phyloP scores from a whole-genome alignment of 1,284 basidiomycete species.

The Trichosporon sp. region DNA sequence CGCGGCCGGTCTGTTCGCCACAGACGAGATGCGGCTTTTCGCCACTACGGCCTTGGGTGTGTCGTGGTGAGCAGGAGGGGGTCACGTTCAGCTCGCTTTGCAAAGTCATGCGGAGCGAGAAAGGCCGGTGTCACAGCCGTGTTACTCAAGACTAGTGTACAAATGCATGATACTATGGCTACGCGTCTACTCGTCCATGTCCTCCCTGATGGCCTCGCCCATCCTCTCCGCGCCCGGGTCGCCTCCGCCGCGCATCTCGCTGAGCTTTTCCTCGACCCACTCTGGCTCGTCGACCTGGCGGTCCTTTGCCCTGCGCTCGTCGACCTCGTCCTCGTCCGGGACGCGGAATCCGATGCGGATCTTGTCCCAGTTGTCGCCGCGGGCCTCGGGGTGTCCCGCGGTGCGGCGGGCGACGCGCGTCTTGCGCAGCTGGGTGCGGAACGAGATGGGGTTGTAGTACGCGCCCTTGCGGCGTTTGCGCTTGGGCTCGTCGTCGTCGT shows the following conservation, averaged over 20 bases:
- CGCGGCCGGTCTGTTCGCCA: too few relatives aligned
- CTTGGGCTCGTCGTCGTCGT: slow-evolving; percentile 17
- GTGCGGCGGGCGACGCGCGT: slow-evolving; percentile 54
- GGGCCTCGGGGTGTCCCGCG: slow-evolving; percentile 23
- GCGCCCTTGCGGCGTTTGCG: slow-evolving; percentile 59
- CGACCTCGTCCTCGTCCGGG: slow-evolving; percentile 25
- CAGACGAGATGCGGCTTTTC: too few relatives aligned
- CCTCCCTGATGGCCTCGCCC: background rate
- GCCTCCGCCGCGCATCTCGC: background rate
- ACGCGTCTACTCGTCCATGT: background rate
- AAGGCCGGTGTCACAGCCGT: too few relatives aligned
- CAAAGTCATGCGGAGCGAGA: too few relatives aligned
- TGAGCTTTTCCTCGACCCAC: slow-evolving; percentile 32
- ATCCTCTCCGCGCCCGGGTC: background rate
- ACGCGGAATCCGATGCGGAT: slow-evolving; percentile 34
- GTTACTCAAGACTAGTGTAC: background rate
- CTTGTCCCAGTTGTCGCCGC: slow-evolving; percentile 35
- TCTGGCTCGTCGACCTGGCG: slow-evolving; percentile 28
- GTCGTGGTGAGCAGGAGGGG: too few relatives aligned
- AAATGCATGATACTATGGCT: slow-evolving; percentile 4
- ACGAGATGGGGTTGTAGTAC: slow-evolving; percentile 80
- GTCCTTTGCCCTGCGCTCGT: slow-evolving; percentile 11
- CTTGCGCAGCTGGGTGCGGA: slow-evolving; percentile 80
- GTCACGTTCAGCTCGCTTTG: too few relatives aligned
- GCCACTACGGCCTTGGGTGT: too few relatives aligned